Conservation (phyloP, 805 yeast genomes). For the Saturnispora ahearnii region DNA sequence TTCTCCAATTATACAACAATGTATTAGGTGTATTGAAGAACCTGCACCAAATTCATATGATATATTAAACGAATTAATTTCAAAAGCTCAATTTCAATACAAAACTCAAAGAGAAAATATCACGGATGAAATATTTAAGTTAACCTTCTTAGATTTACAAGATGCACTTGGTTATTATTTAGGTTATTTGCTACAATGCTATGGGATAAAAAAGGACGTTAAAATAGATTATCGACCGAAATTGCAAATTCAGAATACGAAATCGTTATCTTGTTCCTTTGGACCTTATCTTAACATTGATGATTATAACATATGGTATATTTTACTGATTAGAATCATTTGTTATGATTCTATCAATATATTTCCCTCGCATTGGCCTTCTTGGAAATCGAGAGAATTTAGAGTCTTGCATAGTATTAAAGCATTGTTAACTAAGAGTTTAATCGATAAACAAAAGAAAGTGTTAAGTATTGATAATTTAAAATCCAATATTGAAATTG, state of each 20-base stretch:
- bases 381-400: slow-evolving; percentile 6
- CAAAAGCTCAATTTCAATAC: background rate
- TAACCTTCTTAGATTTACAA: background rate
- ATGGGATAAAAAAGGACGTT: background rate
- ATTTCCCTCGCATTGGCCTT: slow-evolving; percentile 3
- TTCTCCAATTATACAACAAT: background rate
- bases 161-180: slow-evolving; percentile 3
- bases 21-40: background rate
- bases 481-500: background rate
- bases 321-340: background rate
- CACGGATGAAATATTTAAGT: background rate
- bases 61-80: background rate
- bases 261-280: background rate
- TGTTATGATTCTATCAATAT: background rate
- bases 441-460: background rate
- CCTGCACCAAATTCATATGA: background rate
- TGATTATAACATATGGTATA: background rate
- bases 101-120: background rate
- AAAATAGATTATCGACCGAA: background rate
- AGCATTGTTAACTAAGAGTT: background rate
- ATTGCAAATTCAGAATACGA: background rate
- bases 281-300: background rate
- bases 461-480: background rate
- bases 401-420: slow-evolving; percentile 5
- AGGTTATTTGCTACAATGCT: slow-evolving; percentile 2